These are phyloP conservation scores for Rhinocladiella mackenziei DNA, from an alignment of 2,329 filamentous ascomycete species.

Conservation along the genomic window DNA sequence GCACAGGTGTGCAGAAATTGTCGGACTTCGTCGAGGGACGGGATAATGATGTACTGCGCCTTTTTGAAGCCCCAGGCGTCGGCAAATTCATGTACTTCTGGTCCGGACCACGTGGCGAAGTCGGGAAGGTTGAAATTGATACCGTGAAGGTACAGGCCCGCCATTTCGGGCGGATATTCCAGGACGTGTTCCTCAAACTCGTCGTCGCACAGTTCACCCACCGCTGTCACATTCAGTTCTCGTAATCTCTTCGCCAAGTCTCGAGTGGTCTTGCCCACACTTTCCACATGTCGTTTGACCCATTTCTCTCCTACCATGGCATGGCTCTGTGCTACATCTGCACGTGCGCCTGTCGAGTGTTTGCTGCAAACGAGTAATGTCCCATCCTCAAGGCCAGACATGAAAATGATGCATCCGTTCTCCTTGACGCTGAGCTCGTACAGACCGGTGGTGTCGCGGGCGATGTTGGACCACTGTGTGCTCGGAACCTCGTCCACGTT, in stretches of 20 bases:
- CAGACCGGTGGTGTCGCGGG: constrained; percentile 70
- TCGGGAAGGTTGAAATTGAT: constrained; percentile 93
- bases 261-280: constrained; percentile 70
- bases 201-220: constrained; percentile 95
- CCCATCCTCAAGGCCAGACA: constrained; percentile 83
- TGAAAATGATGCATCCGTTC: constrained; percentile 99
- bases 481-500: constrained; percentile 77
- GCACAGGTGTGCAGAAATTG: constrained; percentile 78
- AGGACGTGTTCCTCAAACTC: constrained; percentile 95
- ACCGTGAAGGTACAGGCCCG: constrained; percentile 91
- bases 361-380: constrained; percentile 97
- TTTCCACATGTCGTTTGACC: constrained; percentile 72
- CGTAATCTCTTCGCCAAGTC: constrained; percentile 75
- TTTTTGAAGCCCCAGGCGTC: constrained; percentile 91
- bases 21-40: constrained; percentile 70
- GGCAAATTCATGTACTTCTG: constrained; percentile 83
- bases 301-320: constrained; percentile 77
- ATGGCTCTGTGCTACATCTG: constrained; percentile 71
- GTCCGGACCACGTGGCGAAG: constrained; percentile 80
- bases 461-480: constrained; percentile 79
- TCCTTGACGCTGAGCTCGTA: constrained; percentile 97
- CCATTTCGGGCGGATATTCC: constrained; percentile 74
- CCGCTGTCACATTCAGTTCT: constrained; percentile 81
- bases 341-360: constrained; percentile 83
- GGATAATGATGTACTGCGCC: constrained; percentile 71